Percentiles rank a stretch among this genome's conserved stretches.
phyloP scores from a whole-genome alignment of 495 filamentous ascomycete genomes.

The Penicillium soppii region DNA sequence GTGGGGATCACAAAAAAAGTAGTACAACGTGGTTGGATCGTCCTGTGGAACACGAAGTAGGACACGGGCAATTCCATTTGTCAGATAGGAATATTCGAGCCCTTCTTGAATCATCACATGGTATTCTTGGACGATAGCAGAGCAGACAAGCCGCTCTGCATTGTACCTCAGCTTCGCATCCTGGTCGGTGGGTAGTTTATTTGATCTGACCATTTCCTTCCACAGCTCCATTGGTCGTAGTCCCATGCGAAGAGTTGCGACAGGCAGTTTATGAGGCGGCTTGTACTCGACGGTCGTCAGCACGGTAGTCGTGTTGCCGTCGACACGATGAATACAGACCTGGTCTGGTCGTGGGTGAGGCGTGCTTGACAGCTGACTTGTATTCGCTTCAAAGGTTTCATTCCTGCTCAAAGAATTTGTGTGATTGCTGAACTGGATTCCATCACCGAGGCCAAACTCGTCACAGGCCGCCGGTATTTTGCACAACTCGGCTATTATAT shows the following conservation, averaged over 20 bases:
- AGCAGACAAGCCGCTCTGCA: constrained; percentile 18
- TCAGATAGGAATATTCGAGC: constrained; percentile 30
- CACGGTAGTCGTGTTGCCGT: constrained; percentile 21
- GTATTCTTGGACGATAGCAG: constrained; percentile 25
- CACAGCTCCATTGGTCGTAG: constrained; percentile 26
- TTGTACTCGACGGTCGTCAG: constrained; percentile 36
- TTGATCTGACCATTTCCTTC: constrained; percentile 18
- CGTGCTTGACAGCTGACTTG: constrained; percentile 2
- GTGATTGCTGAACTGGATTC: constrained; percentile 26
- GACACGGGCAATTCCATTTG: constrained; percentile 28
- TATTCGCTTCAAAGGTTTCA: neutral
- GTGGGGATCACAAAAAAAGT: constrained; percentile 37
- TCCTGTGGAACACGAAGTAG: constrained; percentile 33
- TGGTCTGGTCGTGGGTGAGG: constrained; percentile 16
- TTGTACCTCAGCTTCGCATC: constrained; percentile 26
- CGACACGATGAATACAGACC: constrained; percentile 23
- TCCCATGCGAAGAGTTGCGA: constrained; percentile 26
- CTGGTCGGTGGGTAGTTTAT: constrained; percentile 17
- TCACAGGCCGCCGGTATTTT: constrained; percentile 22
- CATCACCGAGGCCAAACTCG: constrained; percentile 26
- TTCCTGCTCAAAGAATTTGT: constrained; percentile 12
- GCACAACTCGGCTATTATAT: constrained; percentile 27
- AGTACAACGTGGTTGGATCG: constrained; percentile 36
- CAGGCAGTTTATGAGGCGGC: constrained; percentile 35
- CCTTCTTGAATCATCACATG: constrained; percentile 34